Evolutionary conservation across 495 filamentous ascomycete genomes (phyloP).

Genomic region (Penicillium odoratum): DNA sequence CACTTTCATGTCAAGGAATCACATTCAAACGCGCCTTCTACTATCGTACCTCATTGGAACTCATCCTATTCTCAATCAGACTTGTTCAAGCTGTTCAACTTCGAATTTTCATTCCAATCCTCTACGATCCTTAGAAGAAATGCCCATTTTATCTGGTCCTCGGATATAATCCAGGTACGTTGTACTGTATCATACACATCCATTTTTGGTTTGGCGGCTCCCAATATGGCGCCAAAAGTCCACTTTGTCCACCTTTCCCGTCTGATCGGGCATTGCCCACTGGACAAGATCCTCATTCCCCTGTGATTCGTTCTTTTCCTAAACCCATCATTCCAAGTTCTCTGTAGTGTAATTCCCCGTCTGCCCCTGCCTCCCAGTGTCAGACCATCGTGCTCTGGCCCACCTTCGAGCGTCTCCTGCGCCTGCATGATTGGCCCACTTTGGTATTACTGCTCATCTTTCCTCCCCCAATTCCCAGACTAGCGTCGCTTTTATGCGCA

Average conservation of each 20-base stretch:
- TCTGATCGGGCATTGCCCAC: slow-evolving; percentile 26
- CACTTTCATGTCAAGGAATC: background rate
- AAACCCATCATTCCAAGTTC: slow-evolving; percentile 15
- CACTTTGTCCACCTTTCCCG: slow-evolving; percentile 21
- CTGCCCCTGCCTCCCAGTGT: slow-evolving; percentile 30
- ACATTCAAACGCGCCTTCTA: background rate
- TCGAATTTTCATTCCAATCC: background rate
- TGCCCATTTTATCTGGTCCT: slow-evolving; percentile 14
- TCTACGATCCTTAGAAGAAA: slow-evolving; percentile 5
- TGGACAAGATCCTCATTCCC: slow-evolving; percentile 7
- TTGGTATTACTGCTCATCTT: slow-evolving; percentile 25
- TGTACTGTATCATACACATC: slow-evolving; percentile 17
- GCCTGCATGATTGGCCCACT: slow-evolving; percentile 37
- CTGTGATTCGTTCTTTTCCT: slow-evolving; percentile 24
- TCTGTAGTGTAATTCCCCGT: slow-evolving; percentile 19
- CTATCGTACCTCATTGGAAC: background rate
- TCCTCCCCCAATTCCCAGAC: slow-evolving; percentile 22
- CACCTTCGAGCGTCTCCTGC: slow-evolving; percentile 29
- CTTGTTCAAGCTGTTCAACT: background rate
- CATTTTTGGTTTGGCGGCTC: slow-evolving; percentile 7
- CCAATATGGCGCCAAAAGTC: slow-evolving; percentile 13
- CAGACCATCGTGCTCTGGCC: slow-evolving; percentile 42
- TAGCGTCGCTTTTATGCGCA: slow-evolving; percentile 15
- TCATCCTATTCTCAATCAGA: background rate
- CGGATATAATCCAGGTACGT: slow-evolving; percentile 5